Evolutionary conservation across 768 basidiomycete species (phyloP), one percentile per base, ranked within the genome.

Genomic region (Megacollybia marginata): DNA sequence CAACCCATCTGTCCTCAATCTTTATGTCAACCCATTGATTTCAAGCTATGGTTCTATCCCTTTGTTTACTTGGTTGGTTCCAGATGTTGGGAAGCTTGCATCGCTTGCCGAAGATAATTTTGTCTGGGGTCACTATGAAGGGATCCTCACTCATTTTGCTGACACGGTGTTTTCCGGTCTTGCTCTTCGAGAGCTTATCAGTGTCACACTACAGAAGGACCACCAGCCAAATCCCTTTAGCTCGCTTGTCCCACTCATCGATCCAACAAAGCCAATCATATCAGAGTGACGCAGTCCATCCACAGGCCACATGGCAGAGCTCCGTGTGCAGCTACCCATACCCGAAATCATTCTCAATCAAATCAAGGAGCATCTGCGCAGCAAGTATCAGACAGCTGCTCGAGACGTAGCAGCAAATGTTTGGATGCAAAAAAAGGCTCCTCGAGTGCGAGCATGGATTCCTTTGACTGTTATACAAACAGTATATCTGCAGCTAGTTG

Each of bases 21-120:
- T 65, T 6, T 77, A 75, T 52, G 61, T 67, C 20, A 54, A 61
- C 31, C 75, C 75, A 5, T 46, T 64, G 28, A 65, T 52, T 10
- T 32, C 51, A 10, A 45, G 10, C 35, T 10, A 16, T 16, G 16
- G 16, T 36, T 16, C 35, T 10, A 36, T 16, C 35, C 10, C 16
- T 36, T 16, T 16, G 10, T 10, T 10, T 10, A 10, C 35, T 10
- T 36, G 10, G 10, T 36, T 10, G 16, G 10, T 10, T 16, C 10
- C 16, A 10, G 35, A 36, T 16, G 10, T 36, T 10, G 10, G 10
- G 10, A 16, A 10, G 16, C 10, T 36, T 10, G 35, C 16, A 10
- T 16, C 10, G 16, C 16, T 36, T 36, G 35, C 35, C 16, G 35
- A 36, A 10, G 16, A 36, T 10, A 10, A 10, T 10, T 36, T 36